Base-by-base conservation (phyloP, 176 grass and related monocot species). In the Triticum timopheevii region DNA sequence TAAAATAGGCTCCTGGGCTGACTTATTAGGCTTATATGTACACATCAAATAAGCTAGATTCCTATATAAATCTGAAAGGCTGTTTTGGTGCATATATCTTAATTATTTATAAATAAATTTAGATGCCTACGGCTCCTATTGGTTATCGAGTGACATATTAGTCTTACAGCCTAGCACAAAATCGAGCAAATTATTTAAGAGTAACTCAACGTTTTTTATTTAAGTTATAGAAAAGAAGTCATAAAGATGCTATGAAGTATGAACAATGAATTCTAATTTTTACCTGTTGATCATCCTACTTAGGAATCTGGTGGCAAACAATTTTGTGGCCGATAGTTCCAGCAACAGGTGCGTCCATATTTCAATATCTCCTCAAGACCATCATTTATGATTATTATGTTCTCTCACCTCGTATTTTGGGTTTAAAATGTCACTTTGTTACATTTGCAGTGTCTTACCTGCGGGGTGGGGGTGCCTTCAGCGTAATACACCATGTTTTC, bases 251-350 rank as follows among this genome's bases (percentile, higher is more conserved):
- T 35, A 20, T 72, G 27, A 16, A 69, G 79, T 65, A 67, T 66
- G 62, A 67, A 50, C 8, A 45, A 28, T 44, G 47, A 22, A 81
- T 28, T 80, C 45, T 92, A 65, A 72, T 84, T 47, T 13, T 72
- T 25, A 3, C 85, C 13, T 78, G n/a, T 79, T 70, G 3, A 80
- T 67, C 69, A 35, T 69, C 89, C 27, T 84, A 33, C 35, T 73
- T 49, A 97, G 95, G 85, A 97, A 97, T 83, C 84, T 97, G 91
- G 93, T 95, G 45, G 85, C 95, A 66, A 97, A 97, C 11, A 86
- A 97, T 80, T 97, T 97, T 39, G 56, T 86, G 59, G 82, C 91
- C 11, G 75, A 88, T 85, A 84, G 71, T 86, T 91, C 91, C 33
- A 93, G 94, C 69, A 82, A 52, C 89, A 95, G 95, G 95, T 97